These are phyloP conservation scores for Trichoderma guizhouense DNA, from an alignment of 2,329 filamentous ascomycete species.

Conservation along the genomic window DNA sequence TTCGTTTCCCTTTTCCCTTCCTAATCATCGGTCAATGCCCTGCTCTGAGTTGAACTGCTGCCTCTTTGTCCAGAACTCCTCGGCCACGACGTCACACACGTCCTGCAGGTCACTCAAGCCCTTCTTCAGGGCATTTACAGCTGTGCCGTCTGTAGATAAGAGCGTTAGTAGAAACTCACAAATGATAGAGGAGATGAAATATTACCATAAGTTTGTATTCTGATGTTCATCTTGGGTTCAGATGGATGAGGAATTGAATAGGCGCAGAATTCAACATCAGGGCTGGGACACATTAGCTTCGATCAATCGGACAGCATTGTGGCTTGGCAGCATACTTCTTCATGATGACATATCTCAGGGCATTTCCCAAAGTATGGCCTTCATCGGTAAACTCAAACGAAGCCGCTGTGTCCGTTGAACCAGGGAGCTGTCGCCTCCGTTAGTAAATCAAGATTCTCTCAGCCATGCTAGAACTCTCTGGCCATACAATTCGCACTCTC, in stretches of 20 bases:
- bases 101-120: slow-evolving; percentile 85
- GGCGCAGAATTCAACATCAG: slow-evolving; percentile 95
- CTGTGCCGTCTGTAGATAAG: slow-evolving; percentile 63
- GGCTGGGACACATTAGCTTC: slow-evolving; percentile 52
- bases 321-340: slow-evolving; percentile 69
- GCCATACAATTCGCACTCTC: slow-evolving; percentile 60
- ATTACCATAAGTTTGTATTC: slow-evolving; percentile 95
- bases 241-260: slow-evolving; percentile 97
- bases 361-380: slow-evolving; percentile 93
- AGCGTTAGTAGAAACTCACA: slow-evolving; percentile 20
- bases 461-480: background rate
- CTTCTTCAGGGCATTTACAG: slow-evolving; percentile 84
- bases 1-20: background rate
- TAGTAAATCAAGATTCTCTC: background rate
- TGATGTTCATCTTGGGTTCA: slow-evolving; percentile 92
- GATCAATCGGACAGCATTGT: background rate
- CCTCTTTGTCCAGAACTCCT: slow-evolving; percentile 71
- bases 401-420: slow-evolving; percentile 80
- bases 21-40: slow-evolving; percentile 31
- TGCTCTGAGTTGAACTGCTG: slow-evolving; percentile 35
- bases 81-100: slow-evolving; percentile 88
- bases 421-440: slow-evolving; percentile 63
- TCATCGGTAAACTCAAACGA: slow-evolving; percentile 94
- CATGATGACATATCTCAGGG: slow-evolving; percentile 92
- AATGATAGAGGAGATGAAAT: slow-evolving; percentile 10